These are phyloP conservation scores for Cryomyces antarcticus DNA, from an alignment of 495 filamentous ascomycete genomes.

Conservation along the genomic window DNA sequence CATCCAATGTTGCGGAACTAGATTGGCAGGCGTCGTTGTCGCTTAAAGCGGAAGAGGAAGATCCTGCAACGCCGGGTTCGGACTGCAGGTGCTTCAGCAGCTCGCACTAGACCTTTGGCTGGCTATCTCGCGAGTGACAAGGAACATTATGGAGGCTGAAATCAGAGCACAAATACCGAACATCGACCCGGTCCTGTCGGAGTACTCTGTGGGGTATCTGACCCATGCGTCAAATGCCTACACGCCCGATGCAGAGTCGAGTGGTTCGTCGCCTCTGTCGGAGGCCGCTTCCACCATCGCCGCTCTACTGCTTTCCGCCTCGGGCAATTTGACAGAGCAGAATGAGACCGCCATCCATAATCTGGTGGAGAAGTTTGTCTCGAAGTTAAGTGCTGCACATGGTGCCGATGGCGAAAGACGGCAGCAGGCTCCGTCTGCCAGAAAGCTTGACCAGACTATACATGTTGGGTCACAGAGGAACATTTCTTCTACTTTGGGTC, in stretches of 20 bases:
- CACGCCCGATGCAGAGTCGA: slow-evolving; percentile 50
- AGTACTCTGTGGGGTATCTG: slow-evolving; percentile 88
- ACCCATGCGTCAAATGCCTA: slow-evolving; percentile 77
- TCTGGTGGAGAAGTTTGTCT: slow-evolving; percentile 80
- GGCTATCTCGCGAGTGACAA: neutral
- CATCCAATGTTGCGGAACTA: too few relatives aligned
- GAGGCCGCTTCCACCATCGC: slow-evolving; percentile 75
- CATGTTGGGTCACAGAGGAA: slow-evolving; percentile 86
- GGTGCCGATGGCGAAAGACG: slow-evolving; percentile 47
- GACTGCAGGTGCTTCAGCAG: too few relatives aligned
- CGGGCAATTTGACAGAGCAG: slow-evolving; percentile 48
- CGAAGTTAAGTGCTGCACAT: slow-evolving; percentile 52
- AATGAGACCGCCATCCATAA: slow-evolving; percentile 60
- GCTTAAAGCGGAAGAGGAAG: too few relatives aligned
- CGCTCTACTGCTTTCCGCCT: slow-evolving; percentile 74
- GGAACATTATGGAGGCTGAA: slow-evolving; percentile 60
- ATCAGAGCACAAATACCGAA: slow-evolving; percentile 71
- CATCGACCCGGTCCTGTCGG: slow-evolving; percentile 74
- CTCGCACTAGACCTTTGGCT: too few relatives aligned
- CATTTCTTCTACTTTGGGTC: slow-evolving; percentile 82
- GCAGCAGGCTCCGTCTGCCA: slow-evolving; percentile 54
- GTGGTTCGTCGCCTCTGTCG: slow-evolving; percentile 46
- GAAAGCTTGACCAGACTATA: slow-evolving; percentile 81
- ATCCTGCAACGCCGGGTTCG: too few relatives aligned
- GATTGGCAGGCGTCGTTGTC: too few relatives aligned